These are phyloP conservation scores for Pseudocercospora macadamiae DNA, from an alignment of 2,329 filamentous ascomycete genomes.

Conservation along the genomic window DNA sequence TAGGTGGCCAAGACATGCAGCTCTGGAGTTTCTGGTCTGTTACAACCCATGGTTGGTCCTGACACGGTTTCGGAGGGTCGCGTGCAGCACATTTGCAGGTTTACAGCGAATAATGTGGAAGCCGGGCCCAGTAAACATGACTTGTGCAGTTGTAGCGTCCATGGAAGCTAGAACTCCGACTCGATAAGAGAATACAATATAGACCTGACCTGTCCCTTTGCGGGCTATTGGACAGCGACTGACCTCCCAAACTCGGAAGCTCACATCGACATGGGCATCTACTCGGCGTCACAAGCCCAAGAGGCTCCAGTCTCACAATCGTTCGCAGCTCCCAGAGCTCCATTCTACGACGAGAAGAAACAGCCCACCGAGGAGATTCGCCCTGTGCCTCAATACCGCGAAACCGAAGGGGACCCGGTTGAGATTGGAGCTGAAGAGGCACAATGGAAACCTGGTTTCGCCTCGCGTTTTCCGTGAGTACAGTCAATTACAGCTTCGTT, in stretches of 20 bases:
- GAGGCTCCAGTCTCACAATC: not conserved
- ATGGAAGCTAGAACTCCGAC: not conserved
- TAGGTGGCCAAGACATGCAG: not conserved
- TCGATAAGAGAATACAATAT: not conserved
- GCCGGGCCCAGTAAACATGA: not conserved
- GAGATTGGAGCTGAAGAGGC: not conserved
- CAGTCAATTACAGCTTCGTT: not conserved
- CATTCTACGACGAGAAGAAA: conserved; percentile 1
- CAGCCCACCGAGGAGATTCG: not conserved
- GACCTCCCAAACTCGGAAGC: not conserved
- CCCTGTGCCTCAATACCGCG: not conserved
- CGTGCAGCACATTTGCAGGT: not conserved
- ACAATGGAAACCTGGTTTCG: conserved; percentile 6
- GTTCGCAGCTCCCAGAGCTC: not conserved
- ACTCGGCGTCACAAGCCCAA: not conserved
- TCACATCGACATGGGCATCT: not conserved
- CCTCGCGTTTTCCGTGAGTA: not conserved
- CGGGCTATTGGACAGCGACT: not conserved
- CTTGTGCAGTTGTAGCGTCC: not conserved
- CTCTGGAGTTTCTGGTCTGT: not conserved
- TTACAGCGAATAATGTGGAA: too few relatives aligned
- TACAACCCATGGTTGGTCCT: not conserved
- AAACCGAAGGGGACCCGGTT: not conserved
- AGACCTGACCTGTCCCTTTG: not conserved
- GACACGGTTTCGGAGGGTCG: not conserved